Percentiles rank a stretch among this genome's conserved stretches.
These are phyloP conservation scores for Raphanus raphanistrum DNA, from an alignment of 345 rosid species.

Conservation along the genomic window DNA sequence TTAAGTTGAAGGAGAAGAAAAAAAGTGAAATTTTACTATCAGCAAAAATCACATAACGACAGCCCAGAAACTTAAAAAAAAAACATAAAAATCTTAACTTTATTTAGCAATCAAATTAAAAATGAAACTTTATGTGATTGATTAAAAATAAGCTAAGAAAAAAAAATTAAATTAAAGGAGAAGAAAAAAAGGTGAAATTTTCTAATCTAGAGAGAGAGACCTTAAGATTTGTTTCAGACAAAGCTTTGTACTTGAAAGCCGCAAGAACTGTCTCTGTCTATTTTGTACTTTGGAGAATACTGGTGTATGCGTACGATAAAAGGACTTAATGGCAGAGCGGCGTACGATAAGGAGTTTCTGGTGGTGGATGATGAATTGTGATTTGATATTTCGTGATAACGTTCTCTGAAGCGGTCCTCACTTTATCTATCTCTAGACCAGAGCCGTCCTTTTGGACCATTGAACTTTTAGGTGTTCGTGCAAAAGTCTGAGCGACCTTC, in stretches of 20 bases:
- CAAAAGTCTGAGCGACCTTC: conserved; percentile 42
- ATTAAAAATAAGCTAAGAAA: not conserved
- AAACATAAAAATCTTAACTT: conserved; percentile 7
- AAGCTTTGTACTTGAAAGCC: conserved; percentile 28
- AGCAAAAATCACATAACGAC: not conserved
- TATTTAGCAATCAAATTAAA: not conserved
- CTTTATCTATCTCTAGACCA: conserved; percentile 11
- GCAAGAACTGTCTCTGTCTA: conserved; percentile 17
- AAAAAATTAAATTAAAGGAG: not conserved
- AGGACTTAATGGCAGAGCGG: conserved; percentile 7
- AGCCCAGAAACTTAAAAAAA: not conserved
- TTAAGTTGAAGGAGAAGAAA: not conserved
- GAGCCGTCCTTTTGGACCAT: conserved; percentile 42
- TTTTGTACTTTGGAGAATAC: conserved; percentile 10
- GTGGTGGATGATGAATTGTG: conserved; percentile 12
- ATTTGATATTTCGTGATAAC: conserved; percentile 27
- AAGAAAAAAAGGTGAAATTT: not conserved
- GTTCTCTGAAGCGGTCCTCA: conserved; percentile 21
- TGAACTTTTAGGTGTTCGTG: conserved; percentile 44
- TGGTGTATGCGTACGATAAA: conserved; percentile 35
- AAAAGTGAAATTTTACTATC: not conserved
- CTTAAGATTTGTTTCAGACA: not conserved
- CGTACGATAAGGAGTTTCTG: conserved; percentile 34
- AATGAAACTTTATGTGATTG: conserved; percentile 11
- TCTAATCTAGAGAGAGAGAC: conserved; percentile 5